These are phyloP conservation scores for Gentiana dahurica DNA, from an alignment of 257 asterid genomes.

Conservation along the genomic window DNA sequence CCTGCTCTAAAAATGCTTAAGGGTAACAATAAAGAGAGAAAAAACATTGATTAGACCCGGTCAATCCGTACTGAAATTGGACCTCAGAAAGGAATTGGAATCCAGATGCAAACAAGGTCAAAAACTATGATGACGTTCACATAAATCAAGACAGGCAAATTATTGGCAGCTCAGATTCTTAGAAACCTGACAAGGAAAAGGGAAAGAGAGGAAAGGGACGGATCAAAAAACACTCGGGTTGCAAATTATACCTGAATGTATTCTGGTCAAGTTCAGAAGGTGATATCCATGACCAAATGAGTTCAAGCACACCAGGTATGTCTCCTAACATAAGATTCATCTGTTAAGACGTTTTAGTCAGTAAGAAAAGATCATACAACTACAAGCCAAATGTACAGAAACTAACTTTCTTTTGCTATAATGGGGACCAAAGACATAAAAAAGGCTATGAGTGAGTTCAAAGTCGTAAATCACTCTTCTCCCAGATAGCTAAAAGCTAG, in stretches of 20 bases:
- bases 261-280: conserved; percentile 62
- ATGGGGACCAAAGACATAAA: no score
- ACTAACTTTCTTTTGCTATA: no score
- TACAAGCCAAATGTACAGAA: no score
- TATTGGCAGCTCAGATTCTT: neutral
- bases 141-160: neutral
- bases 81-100: neutral
- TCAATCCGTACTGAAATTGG: neutral
- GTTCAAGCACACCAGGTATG: conserved; percentile 77
- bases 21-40: neutral
- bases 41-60: neutral
- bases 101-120: neutral
- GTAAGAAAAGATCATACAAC: conserved; percentile 9
- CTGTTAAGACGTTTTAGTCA: conserved; percentile 46
- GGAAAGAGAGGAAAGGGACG: neutral
- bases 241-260: conserved; percentile 52
- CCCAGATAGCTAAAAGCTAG: no score
- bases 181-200: neutral
- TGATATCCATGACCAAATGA: conserved; percentile 91
- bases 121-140: neutral
- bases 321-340: conserved; percentile 94
- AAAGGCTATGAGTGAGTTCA: no score
- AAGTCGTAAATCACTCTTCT: no score
- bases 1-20: no score
- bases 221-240: conserved; percentile 8